Base-by-base conservation (phyloP, 2,329 filamentous ascomycete genomes). In the Helminthosporium solani region DNA sequence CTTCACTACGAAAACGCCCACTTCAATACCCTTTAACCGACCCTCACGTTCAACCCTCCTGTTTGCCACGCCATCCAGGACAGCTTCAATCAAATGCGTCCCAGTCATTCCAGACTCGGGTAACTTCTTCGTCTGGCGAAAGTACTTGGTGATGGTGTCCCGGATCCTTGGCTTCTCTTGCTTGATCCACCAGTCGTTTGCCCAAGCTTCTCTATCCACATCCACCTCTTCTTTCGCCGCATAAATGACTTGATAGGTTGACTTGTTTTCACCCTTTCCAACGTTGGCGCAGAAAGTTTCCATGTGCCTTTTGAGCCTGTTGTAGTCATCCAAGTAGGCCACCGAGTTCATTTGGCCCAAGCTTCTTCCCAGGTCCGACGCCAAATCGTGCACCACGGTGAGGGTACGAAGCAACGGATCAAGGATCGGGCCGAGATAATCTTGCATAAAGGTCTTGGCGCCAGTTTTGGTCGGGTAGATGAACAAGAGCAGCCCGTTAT, bases 111-210 rank as follows among this genome's bases (percentile, higher is more conserved):
- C 75, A 40, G 74, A 61, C 7, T 67, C 67, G 3, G 70, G 67
- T 30, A 72, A 67, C 54, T 69, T 70, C 43, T 72, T 68, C 16
- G 72, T 70, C 45, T 73, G 72, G 28, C 72, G 70, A 41, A 74
- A 74, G 52, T 71, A 74, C 28, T 68, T 70, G 14, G 65, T 71
- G 40, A 76, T 66, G 5, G 77, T 70, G 23, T 78, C 77, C 48
- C 80, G 75, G 40, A 85, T 77, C 12, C 82, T 74, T 9, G 76
- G 72, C 56, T 81, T 81, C 60, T 85, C 83, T 58, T 86, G 83
- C 58, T 83, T 80, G 36, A 81, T 77, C 73, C 80, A 85, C 82
- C 82, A 85, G 45, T 84, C 78, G 25, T 67, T 64, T 8, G 77
- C 75, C 83, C 83, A 86, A 2, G 77, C 72, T 16, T 73, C 69